Conservation (phyloP, 2,329 filamentous ascomycete genomes). For the Trichoderma guizhouense region DNA sequence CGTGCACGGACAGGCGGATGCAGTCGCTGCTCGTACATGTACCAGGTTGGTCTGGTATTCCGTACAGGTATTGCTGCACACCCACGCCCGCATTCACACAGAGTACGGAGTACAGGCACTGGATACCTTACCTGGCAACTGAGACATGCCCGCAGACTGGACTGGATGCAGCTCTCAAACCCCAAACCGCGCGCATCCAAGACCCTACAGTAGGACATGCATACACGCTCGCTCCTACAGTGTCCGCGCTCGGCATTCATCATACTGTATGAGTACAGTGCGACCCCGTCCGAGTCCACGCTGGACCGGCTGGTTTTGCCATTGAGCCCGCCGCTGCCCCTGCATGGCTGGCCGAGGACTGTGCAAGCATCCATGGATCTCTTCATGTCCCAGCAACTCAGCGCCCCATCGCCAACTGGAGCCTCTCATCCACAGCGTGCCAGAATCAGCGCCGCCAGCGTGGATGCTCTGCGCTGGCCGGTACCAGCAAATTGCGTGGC, state of each 20-base stretch:
- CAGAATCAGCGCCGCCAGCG: background rate
- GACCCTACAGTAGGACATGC: background rate
- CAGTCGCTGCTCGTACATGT: background rate
- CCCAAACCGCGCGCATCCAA: background rate
- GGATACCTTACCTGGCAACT: background rate
- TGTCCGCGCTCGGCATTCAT: background rate
- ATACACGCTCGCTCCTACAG: background rate
- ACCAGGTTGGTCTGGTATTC: background rate
- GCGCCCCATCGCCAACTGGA: background rate
- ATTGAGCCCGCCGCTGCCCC: background rate
- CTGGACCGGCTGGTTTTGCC: background rate
- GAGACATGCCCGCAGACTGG: background rate
- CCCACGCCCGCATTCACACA: background rate
- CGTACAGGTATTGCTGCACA: background rate
- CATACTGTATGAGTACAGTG: background rate
- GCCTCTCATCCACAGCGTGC: background rate
- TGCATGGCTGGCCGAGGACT: background rate
- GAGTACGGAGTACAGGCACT: background rate
- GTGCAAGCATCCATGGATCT: background rate
- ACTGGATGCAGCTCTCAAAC: background rate
- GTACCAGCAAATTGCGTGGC: slow-evolving; percentile 19
- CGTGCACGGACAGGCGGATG: background rate
- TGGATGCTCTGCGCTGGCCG: slow-evolving; percentile 8
- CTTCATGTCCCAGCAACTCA: background rate
- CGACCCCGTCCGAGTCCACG: background rate